Percentiles rank a stretch among this genome's conserved stretches.
Evolutionary conservation across 345 rosid species (phyloP).

Genomic region (rapeseed (Brassica napus)): DNA sequence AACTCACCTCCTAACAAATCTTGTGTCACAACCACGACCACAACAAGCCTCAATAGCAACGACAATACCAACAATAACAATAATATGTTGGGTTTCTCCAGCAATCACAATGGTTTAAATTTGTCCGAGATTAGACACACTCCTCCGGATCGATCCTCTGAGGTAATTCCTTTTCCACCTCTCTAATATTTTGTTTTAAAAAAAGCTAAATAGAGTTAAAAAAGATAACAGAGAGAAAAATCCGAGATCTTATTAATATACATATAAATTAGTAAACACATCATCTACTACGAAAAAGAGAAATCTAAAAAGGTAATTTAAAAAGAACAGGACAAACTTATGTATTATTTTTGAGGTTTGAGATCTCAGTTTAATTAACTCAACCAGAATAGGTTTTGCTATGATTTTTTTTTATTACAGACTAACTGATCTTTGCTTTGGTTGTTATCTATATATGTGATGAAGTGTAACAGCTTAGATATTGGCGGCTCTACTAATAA

Average conservation of each 20-base stretch:
- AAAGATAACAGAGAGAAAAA: not conserved
- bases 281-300: constrained; percentile 2
- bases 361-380: constrained; percentile 21
- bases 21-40: constrained; percentile 56
- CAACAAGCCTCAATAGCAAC: constrained; percentile 41
- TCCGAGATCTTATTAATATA: not conserved
- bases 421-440: constrained; percentile 11
- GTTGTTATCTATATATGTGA: constrained; percentile 15
- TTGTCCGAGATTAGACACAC: constrained; percentile 59
- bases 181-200: not conserved
- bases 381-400: constrained; percentile 11
- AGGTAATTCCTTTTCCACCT: constrained; percentile 47
- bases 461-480: constrained; percentile 73
- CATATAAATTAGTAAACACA: constrained; percentile 9
- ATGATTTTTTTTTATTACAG: not conserved
- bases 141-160: constrained; percentile 73
- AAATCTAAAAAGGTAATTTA: constrained; percentile 11
- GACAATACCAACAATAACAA: constrained; percentile 34
- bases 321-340: constrained; percentile 9
- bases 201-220: not conserved
- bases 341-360: constrained; percentile 21
- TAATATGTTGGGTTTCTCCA: constrained; percentile 71
- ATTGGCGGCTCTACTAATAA: constrained; percentile 70
- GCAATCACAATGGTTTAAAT: constrained; percentile 39
- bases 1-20: constrained; percentile 64